These are phyloP conservation scores for Colletotrichum sp. DNA, from an alignment of 2,329 filamentous ascomycete genomes.

Conservation along the genomic window DNA sequence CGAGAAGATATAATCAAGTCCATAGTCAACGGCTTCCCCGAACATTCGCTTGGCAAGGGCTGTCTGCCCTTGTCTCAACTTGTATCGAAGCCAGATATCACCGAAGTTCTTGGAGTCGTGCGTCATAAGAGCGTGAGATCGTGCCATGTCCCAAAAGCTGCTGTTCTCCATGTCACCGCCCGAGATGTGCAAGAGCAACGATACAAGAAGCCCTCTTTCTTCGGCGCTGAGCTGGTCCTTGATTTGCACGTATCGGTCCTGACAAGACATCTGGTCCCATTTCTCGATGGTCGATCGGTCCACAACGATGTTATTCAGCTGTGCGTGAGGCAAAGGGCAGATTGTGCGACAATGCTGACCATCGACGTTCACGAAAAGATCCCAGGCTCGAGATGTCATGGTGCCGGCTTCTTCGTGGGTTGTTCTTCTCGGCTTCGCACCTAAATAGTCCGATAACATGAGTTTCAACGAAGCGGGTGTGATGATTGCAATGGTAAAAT, in stretches of 20 bases:
- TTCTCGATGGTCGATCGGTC: conserved; percentile 18
- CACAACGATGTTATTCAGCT: conserved; percentile 23
- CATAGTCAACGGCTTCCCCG: conserved; percentile 26
- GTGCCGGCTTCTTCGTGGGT: conserved; percentile 29
- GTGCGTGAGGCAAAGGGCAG: conserved; percentile 28
- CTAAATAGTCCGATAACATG: neutral
- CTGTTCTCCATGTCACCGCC: conserved; percentile 29
- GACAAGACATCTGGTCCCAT: conserved; percentile 30
- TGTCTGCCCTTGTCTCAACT: conserved; percentile 33
- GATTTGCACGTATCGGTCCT: conserved; percentile 33
- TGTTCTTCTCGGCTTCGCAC: conserved; percentile 24
- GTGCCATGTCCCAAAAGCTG: conserved; percentile 26
- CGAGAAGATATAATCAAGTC: conserved; percentile 31
- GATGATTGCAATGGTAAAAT: neutral
- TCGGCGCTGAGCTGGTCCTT: conserved; percentile 29
- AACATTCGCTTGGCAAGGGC: conserved; percentile 30
- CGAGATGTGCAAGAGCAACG: conserved; percentile 28
- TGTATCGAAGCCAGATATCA: conserved; percentile 27
- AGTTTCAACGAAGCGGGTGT: neutral
- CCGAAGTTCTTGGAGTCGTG: conserved; percentile 27
- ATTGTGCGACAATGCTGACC: conserved; percentile 26
- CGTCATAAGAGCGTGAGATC: conserved; percentile 25
- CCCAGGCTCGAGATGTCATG: conserved; percentile 26
- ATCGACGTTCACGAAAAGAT: conserved; percentile 31
- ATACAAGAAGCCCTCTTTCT: conserved; percentile 27